Base-by-base conservation (phyloP, 371 early-diverging fungal genomes). In the Rhizopus microsporus region DNA sequence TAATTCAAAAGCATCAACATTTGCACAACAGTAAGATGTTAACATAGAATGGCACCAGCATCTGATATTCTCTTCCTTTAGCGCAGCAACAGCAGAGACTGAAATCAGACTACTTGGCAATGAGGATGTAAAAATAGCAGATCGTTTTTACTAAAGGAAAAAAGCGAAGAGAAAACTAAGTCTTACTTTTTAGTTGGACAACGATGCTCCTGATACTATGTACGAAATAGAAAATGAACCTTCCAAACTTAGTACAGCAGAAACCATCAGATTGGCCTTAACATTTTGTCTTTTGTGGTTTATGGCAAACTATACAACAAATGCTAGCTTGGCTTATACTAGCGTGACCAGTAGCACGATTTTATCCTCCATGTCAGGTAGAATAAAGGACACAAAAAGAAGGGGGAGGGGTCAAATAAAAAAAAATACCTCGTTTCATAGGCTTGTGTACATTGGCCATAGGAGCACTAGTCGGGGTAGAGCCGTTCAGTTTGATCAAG, bases 281-380 rank as follows among this genome's bases (percentile, higher is more conserved):
- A 57, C 69, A 0, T 91, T 91, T 60, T 88, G 89, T 62, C 63
- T 86, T 12, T 67, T 90, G 31, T 90, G 91, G 89, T 91, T 88
- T 66, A 43, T 62, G 45, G 90, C 91, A 52, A 88, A 88, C 52
- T 84, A 83, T 74, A 71, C 79, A 10, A 85, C 75, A 29, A 91
- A 89, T 58, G 81, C 86, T 4, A 86, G 89, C 35, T 68, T 89
- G 37, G 85, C 86, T 0, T 86, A 86, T 57, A 90, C 91, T 6
- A 80, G 83, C 5, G 91, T 91, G 23, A 83, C 87, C 4, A 87
- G 84, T 57, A 80, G 84, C 34, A 88, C 91, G 23, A 90, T 91
- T 23, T 62, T 91, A 37, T 75, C 84, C 31, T 86, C 88, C 7
- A 89, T 83, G 57, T 86, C 88, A 40, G 89, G 82, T 65, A 57